These are phyloP conservation scores for Straminergon stramineum DNA, from an alignment of 225 moss, liverwort and hornwort species.

Conservation along the genomic window DNA sequence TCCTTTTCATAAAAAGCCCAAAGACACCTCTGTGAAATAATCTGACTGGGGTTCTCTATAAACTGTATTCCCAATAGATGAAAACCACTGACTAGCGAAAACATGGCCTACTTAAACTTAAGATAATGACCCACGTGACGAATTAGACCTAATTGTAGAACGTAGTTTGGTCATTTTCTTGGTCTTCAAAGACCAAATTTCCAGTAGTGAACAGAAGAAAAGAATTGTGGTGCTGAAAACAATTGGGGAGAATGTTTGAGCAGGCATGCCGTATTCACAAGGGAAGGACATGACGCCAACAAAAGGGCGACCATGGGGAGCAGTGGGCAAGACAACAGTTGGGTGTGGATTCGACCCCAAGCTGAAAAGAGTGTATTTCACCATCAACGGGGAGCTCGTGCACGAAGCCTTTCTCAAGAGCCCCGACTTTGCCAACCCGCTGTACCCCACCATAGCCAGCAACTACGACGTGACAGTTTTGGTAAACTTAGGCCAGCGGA, in stretches of 20 bases:
- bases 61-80: background rate
- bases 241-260: background rate
- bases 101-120: background rate
- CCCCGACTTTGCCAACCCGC: slow-evolving; percentile 34
- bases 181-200: background rate
- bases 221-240: background rate
- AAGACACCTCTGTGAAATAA: background rate
- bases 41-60: background rate
- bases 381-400: slow-evolving; percentile 45
- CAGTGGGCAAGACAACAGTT: slow-evolving; percentile 26
- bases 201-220: no score
- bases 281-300: slow-evolving; percentile 1
- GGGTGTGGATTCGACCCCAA: slow-evolving; percentile 50
- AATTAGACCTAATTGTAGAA: background rate
- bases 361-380: slow-evolving; percentile 38
- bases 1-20: no score
- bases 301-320: slow-evolving; percentile 34
- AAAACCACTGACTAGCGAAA: background rate
- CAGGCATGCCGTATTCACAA: slow-evolving; percentile 26
- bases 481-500: slow-evolving; percentile 43
- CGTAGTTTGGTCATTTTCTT: background rate
- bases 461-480: slow-evolving; percentile 58
- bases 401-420: slow-evolving; percentile 33
- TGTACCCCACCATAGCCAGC: slow-evolving; percentile 56
- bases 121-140: background rate